Conservation (phyloP, 1,139 yeast species). For the Saccharomyces hybrid region DNA sequence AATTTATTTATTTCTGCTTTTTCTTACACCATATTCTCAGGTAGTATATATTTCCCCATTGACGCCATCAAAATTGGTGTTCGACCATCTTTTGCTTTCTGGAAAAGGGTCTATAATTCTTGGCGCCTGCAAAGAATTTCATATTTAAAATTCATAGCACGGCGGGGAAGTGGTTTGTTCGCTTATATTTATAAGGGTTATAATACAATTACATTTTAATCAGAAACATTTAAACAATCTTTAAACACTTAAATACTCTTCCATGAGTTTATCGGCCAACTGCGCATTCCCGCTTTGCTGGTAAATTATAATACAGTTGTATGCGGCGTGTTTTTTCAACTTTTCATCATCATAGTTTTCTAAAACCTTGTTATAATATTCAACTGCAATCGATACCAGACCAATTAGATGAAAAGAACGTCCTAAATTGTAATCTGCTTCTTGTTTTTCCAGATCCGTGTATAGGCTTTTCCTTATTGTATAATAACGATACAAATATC, state of each 20-base stretch:
- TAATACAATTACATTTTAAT: neutral
- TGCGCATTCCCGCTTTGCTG: slow-evolving; percentile 63
- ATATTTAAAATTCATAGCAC: neutral
- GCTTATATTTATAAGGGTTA: neutral
- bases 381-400: slow-evolving; percentile 60
- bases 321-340: slow-evolving; percentile 72
- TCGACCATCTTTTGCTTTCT: neutral
- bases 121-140: neutral
- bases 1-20: neutral
- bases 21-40: neutral
- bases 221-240: neutral
- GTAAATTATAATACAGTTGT: slow-evolving; percentile 70
- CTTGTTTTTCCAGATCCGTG: slow-evolving; percentile 53
- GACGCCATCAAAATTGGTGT: neutral
- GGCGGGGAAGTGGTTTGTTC: neutral
- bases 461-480: slow-evolving; percentile 36
- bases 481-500: slow-evolving; percentile 66
- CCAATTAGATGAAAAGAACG: slow-evolving; percentile 81
- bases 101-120: neutral
- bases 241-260: slow-evolving; percentile 43
- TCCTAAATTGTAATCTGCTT: slow-evolving; percentile 76
- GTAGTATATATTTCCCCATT: too few species aligned
- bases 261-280: slow-evolving; percentile 57
- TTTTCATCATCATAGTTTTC: slow-evolving; percentile 42
- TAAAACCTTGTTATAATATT: slow-evolving; percentile 64